A percentile compares a stretch with the other conserved stretches of the same genome.
Conservation (phyloP, 2,329 filamentous ascomycete genomes). For the Xylaria sp. region DNA sequence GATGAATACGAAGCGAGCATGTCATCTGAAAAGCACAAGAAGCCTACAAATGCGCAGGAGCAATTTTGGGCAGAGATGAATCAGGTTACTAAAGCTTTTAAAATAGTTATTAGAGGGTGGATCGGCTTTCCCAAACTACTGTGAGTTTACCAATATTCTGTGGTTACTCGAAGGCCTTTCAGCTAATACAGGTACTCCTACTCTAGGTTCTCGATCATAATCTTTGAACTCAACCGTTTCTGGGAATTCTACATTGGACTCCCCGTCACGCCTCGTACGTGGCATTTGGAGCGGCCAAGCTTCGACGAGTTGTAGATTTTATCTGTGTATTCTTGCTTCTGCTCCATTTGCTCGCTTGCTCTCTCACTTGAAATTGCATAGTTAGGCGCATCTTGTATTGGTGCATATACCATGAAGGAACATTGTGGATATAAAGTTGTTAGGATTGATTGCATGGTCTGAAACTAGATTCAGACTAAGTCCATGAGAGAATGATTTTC, state of each 20-base stretch:
- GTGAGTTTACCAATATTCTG: constrained; percentile 65
- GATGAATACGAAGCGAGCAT: constrained; percentile 57
- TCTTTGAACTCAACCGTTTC: constrained; percentile 58
- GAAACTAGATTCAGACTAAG: constrained; percentile 4
- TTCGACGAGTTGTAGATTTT: constrained; percentile 60
- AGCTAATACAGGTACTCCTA: constrained; percentile 3
- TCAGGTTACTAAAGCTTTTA: constrained; percentile 70
- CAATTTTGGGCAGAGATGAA: constrained; percentile 71
- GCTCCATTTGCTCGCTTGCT: constrained; percentile 2
- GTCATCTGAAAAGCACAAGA: constrained; percentile 47
- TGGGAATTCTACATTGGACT: constrained; percentile 65
- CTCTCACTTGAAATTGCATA: constrained; percentile 20
- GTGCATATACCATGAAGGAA: constrained; percentile 22
- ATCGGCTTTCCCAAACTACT: constrained; percentile 71
- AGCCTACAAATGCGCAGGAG: constrained; percentile 61
- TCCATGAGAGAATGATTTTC: constrained; percentile 9
- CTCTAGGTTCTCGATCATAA: constrained; percentile 57
- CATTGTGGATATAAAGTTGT: constrained; percentile 15
- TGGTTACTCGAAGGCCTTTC: neutral
- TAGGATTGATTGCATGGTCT: constrained; percentile 9
- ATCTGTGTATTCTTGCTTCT: constrained; percentile 6
- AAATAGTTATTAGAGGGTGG: constrained; percentile 78
- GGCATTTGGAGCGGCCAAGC: constrained; percentile 58
- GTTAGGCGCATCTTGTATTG: constrained; percentile 17
- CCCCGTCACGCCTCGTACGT: constrained; percentile 61